These are phyloP conservation scores for Avena insularis DNA, from an alignment of 176 grass and related monocot genomes.

Conservation along the genomic window DNA sequence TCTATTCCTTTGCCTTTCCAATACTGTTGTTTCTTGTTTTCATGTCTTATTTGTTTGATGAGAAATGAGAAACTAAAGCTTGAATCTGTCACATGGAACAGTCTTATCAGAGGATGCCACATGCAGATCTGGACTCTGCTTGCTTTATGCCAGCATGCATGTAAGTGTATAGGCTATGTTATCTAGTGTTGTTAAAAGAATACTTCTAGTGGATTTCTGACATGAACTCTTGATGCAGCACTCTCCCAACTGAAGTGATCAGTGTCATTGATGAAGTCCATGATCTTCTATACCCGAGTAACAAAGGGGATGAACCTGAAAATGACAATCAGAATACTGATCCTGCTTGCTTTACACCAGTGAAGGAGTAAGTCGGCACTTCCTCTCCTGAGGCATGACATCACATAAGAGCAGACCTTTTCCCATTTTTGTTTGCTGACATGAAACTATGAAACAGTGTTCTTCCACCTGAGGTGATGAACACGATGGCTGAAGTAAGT, in stretches of 20 bases:
- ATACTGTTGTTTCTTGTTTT: constrained; percentile 23
- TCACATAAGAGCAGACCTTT: constrained; percentile 31
- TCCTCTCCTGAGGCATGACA: constrained; percentile 27
- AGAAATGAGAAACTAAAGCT: constrained; percentile 21
- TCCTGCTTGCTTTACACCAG: constrained; percentile 76
- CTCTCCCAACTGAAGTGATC: constrained; percentile 64
- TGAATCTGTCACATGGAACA: constrained; percentile 43
- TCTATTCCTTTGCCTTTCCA: background rate
- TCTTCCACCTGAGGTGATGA: constrained; percentile 63
- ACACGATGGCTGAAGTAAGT: constrained; percentile 52
- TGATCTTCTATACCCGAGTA: constrained; percentile 37
- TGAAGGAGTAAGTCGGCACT: constrained; percentile 71
- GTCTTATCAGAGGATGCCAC: constrained; percentile 29
- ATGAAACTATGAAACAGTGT: constrained; percentile 65
- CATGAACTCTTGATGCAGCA: constrained; percentile 55
- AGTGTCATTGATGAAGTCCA: constrained; percentile 55
- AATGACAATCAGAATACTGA: constrained; percentile 43
- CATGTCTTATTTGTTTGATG: constrained; percentile 30
- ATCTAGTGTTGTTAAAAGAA: constrained; percentile 32
- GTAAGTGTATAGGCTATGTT: constrained; percentile 53
- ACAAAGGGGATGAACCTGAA: constrained; percentile 38
- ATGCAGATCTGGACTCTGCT: constrained; percentile 52
- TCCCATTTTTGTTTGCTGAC: constrained; percentile 41
- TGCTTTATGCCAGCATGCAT: constrained; percentile 65
- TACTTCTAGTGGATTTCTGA: constrained; percentile 45